Base-by-base conservation (phyloP, 345 rosid genomes). In the Cardamine resedifolia region DNA sequence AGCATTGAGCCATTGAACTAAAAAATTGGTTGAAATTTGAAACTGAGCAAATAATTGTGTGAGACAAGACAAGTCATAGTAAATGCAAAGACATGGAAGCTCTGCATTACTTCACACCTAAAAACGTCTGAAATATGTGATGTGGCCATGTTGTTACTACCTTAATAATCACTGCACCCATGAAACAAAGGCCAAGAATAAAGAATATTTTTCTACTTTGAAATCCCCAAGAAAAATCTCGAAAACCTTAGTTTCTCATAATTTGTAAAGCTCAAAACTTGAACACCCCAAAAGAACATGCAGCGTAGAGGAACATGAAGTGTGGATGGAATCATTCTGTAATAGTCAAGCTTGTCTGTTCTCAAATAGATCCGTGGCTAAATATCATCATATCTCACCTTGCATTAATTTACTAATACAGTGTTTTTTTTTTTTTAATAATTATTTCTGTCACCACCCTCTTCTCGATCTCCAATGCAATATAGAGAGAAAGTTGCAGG, bases 281-380 rank as follows among this genome's bases (percentile, higher is more conserved):
- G 58, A 70, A 70, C 59, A 48, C 26, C n/a, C 20, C 51, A 20
- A 50, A 71, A 71, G 30, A 56, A 20, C 58, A 15, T 55, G 61
- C 18, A 52, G 26, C 38, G 61, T 52, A 52, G 60, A 38, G 71
- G 52, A 66, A 66, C 71, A 59, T 47, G 12, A 58, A 58, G 59
- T 59, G 74, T 70, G 50, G 74, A 16, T 26, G 50, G 16, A 34
- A 70, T 70, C 67, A 70, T 70, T 16, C 21, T 70, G 67, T 34
- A 70, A 59, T 59, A 70, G 51, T 70, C 59, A 70, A 70, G 74
- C 50, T 49, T 49, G 74, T 70, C 74, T 59, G 30, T 70, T 60
- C 59, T 59, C 20, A 59, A 39, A 45, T 18, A 60, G 36, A 49
- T 50, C 59, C 67, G 74, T 71, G 74, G 50, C 58, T 48, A 16